Percentiles rank a stretch among this genome's conserved stretches.
phyloP scores from a whole-genome alignment of 2,329 filamentous ascomycete genomes.

The Ciborinia camelliae region DNA sequence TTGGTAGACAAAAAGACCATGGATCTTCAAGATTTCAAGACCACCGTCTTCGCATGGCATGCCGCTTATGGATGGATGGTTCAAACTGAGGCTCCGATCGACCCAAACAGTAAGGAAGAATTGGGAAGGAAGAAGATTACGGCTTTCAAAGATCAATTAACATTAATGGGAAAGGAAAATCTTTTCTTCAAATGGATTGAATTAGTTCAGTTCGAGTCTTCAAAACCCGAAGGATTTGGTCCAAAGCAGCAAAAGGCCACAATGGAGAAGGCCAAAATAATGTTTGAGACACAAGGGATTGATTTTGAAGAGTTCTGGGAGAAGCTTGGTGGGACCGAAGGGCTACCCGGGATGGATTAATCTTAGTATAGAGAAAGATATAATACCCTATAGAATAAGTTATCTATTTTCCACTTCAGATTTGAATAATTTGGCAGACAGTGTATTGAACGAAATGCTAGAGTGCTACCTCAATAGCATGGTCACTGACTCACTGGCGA shows the following conservation, averaged over 20 bases:
- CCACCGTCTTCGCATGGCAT: conserved; percentile 65
- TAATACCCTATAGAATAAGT: conserved; percentile 15
- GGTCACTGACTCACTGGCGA: too few relatives aligned
- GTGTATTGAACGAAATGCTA: not conserved
- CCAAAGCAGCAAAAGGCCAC: conserved; percentile 68
- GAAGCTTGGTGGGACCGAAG: conserved; percentile 61
- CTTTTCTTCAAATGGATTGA: conserved; percentile 93
- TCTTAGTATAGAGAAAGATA: not conserved
- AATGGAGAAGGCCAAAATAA: conserved; percentile 68
- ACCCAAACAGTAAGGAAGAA: conserved; percentile 52
- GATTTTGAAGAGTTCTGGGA: conserved; percentile 80
- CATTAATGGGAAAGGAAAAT: conserved; percentile 76
- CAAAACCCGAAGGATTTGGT: conserved; percentile 73
- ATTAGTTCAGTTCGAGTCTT: conserved; percentile 83
- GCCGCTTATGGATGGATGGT: conserved; percentile 69
- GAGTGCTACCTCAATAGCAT: not conserved
- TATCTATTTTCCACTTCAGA: not conserved
- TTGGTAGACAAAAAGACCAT: conserved; percentile 63
- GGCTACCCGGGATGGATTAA: conserved; percentile 49
- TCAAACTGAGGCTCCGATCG: conserved; percentile 56
- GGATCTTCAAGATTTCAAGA: conserved; percentile 64
- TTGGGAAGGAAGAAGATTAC: conserved; percentile 71
- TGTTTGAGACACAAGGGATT: conserved; percentile 73
- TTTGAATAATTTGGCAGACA: not conserved
- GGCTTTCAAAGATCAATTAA: conserved; percentile 72